Percentiles rank a stretch among this genome's conserved stretches.
Conservation (phyloP, 208 protist species). For the Vickermania ingenoplastis region DNA sequence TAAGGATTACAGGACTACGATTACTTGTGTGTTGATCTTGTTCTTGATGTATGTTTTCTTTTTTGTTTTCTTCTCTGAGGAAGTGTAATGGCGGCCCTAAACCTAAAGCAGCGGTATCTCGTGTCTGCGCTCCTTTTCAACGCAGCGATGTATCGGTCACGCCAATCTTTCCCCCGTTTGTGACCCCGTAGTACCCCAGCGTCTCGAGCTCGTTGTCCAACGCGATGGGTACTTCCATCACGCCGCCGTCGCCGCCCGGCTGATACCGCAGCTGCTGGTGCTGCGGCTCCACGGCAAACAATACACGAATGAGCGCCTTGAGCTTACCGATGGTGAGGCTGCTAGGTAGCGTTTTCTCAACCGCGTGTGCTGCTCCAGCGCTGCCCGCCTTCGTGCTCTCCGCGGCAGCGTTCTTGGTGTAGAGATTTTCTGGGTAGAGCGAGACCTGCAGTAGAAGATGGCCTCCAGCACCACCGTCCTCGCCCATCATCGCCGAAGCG, state of each 20-base stretch:
- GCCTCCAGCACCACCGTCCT: slow-evolving; percentile 20
- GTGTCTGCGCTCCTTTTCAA: too few relatives aligned
- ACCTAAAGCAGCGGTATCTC: too few relatives aligned
- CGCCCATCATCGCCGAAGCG: slow-evolving; percentile 32
- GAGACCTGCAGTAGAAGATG: slow-evolving; percentile 68
- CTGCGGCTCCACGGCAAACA: slow-evolving; percentile 60
- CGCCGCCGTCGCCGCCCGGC: slow-evolving; percentile 42
- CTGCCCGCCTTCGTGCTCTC: background rate
- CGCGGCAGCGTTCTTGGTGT: slow-evolving; percentile 4
- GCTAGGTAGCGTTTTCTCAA: slow-evolving; percentile 56
- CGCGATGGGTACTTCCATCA: slow-evolving; percentile 30
- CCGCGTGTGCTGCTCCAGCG: slow-evolving; percentile 10
- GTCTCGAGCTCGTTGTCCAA: slow-evolving; percentile 68
- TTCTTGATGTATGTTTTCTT: too few relatives aligned
- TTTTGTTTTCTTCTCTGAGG: too few relatives aligned
- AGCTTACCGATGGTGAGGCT: slow-evolving; percentile 68
- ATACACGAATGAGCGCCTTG: slow-evolving; percentile 51
- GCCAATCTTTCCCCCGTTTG: slow-evolving; percentile 42
- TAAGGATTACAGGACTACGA: too few relatives aligned
- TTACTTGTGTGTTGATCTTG: too few relatives aligned
- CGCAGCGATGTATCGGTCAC: slow-evolving; percentile 65
- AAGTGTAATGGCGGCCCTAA: too few relatives aligned
- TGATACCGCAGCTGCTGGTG: slow-evolving; percentile 57
- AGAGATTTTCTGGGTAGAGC: slow-evolving; percentile 40
- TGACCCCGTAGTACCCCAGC: slow-evolving; percentile 69